Evolutionary conservation across 2,329 filamentous ascomycete species (phyloP).

Genomic region (Dactylellina parvicollis): DNA sequence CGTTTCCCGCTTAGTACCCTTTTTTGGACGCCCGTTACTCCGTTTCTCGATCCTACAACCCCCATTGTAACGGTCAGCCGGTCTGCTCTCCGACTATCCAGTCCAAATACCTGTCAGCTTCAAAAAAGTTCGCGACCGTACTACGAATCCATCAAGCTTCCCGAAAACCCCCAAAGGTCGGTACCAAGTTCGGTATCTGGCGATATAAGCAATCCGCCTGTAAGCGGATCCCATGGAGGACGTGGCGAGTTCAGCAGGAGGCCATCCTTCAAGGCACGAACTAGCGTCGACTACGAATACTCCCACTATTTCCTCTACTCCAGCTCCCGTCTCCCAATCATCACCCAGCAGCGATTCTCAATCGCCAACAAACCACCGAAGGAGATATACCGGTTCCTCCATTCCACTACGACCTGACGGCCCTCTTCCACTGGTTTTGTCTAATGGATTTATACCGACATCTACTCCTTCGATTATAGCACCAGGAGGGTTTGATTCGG

Average conservation of each 20-base stretch:
- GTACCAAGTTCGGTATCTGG: slow-evolving; percentile 32
- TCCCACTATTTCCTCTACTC: slow-evolving; percentile 15
- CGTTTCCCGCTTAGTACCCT: slow-evolving; percentile 16
- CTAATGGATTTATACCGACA: slow-evolving; percentile 46
- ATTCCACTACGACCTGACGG: slow-evolving; percentile 47
- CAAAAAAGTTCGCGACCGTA: slow-evolving; percentile 17
- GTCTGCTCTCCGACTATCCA: slow-evolving; percentile 1
- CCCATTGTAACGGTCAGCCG: slow-evolving; percentile 28
- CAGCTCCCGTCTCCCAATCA: slow-evolving; percentile 17
- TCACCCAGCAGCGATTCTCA: slow-evolving; percentile 34
- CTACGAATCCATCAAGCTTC: slow-evolving; percentile 11
- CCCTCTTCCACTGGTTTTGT: slow-evolving; percentile 28
- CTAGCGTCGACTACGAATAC: slow-evolving; percentile 7
- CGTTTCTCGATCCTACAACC: slow-evolving; percentile 17
- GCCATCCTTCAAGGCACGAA: slow-evolving; percentile 45
- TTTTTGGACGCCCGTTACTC: slow-evolving; percentile 6
- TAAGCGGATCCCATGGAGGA: slow-evolving; percentile 53
- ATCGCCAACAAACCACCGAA: slow-evolving; percentile 47
- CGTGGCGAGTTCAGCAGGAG: slow-evolving; percentile 48
- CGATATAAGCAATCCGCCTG: slow-evolving; percentile 47
- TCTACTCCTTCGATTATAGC: slow-evolving; percentile 48
- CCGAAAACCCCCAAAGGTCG: slow-evolving; percentile 17
- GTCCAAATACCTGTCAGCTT: slow-evolving; percentile 15
- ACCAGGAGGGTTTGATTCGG: slow-evolving; percentile 39
- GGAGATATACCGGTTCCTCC: slow-evolving; percentile 46